These are phyloP conservation scores for Phytophthora melonis DNA, from an alignment of 352 stramenopile species.

Conservation along the genomic window DNA sequence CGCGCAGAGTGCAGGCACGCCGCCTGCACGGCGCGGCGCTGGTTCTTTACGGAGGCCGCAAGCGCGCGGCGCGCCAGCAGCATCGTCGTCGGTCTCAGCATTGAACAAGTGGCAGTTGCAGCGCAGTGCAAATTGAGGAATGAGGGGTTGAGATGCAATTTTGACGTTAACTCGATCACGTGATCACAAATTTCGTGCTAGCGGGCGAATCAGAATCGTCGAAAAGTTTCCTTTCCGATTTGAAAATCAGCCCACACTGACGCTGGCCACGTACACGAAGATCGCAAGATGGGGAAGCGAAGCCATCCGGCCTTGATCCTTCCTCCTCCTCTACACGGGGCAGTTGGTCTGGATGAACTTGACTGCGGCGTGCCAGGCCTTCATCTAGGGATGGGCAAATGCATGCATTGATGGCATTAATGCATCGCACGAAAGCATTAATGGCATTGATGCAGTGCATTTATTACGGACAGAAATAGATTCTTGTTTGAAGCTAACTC, in stretches of 20 bases:
- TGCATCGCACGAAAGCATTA: too few relatives aligned
- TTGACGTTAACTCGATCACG: not conserved
- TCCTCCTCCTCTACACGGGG: conserved; percentile 37
- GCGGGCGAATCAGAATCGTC: too few relatives aligned
- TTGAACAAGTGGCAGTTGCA: not conserved
- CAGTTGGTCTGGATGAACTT: conserved; percentile 72
- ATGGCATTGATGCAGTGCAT: too few relatives aligned
- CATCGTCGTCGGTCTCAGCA: conserved; percentile 10
- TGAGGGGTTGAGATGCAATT: not conserved
- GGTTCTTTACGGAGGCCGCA: not conserved
- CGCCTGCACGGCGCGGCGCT: conserved; percentile 12
- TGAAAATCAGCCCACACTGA: not conserved
- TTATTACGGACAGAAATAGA: too few relatives aligned
- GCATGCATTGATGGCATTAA: too few relatives aligned
- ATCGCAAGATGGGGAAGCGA: not conserved
- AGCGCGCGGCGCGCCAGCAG: conserved; percentile 16
- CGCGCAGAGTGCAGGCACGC: conserved; percentile 8
- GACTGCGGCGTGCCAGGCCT: conserved; percentile 65
- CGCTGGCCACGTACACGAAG: not conserved
- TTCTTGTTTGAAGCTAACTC: too few relatives aligned
- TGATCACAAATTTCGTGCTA: not conserved
- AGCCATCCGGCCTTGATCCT: too few relatives aligned
- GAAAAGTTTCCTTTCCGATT: not conserved
- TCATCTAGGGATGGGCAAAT: too few relatives aligned
- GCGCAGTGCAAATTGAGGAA: conserved; percentile 7